A percentile compares a stretch with the other conserved stretches of the same genome.
These are phyloP conservation scores for Coleophoma cylindrospora DNA, from an alignment of 2,329 filamentous ascomycete genomes.

Conservation along the genomic window DNA sequence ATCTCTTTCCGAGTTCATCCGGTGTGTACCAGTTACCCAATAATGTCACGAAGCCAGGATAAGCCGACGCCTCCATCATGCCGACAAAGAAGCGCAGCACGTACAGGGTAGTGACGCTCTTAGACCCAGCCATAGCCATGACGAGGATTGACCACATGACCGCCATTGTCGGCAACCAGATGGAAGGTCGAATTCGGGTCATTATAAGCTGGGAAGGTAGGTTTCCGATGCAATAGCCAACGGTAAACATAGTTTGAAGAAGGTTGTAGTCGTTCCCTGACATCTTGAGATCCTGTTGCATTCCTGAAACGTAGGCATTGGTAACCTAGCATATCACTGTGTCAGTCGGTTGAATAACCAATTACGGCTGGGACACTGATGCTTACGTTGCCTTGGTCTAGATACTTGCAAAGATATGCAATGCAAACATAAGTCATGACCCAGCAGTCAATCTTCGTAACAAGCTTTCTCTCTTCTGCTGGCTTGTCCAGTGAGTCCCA, in stretches of 20 bases:
- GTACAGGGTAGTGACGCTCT: slow-evolving; percentile 29
- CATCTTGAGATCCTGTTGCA: slow-evolving; percentile 41
- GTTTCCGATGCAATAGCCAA: slow-evolving; percentile 46
- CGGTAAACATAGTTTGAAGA: slow-evolving; percentile 44
- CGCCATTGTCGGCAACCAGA: slow-evolving; percentile 42
- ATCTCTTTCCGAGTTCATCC: slow-evolving; percentile 52
- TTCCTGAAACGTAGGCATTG: slow-evolving; percentile 33
- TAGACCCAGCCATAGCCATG: slow-evolving; percentile 25
- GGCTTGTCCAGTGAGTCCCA: too few relatives aligned
- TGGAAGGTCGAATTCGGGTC: slow-evolving; percentile 37
- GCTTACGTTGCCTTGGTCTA: too few relatives aligned
- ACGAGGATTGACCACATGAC: slow-evolving; percentile 32
- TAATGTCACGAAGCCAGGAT: slow-evolving; percentile 49
- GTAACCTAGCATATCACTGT: slow-evolving; percentile 18
- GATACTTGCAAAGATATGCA: too few relatives aligned
- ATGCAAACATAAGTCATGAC: too few relatives aligned
- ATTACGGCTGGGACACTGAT: too few relatives aligned
- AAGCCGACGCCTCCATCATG: slow-evolving; percentile 48
- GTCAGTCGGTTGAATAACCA: background rate
- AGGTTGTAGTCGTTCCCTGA: slow-evolving; percentile 43
- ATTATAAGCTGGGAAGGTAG: slow-evolving; percentile 44
- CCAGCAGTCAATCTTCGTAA: too few relatives aligned
- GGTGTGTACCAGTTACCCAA: slow-evolving; percentile 46
- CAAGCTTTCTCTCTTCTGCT: too few relatives aligned
- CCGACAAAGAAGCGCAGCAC: slow-evolving; percentile 31